Evolutionary conservation across 306 rosid species (phyloP), one percentile per base, ranked within the genome.

Genomic region (Gastrolobium bilobum): DNA sequence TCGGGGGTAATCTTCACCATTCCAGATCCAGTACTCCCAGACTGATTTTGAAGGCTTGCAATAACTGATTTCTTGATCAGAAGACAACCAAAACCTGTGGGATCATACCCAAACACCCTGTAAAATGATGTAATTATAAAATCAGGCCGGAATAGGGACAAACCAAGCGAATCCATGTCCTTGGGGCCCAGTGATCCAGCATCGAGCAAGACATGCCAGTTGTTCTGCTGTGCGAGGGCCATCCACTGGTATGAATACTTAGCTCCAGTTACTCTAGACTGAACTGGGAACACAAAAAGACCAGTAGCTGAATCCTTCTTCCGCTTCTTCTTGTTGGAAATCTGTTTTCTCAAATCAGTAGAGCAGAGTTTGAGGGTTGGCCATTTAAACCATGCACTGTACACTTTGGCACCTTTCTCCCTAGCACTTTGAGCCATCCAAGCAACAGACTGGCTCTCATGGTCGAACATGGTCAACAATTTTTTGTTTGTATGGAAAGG

Each of bases 241-340:
- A 94, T 94, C 98, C 98, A 94, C 77, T 92, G 98, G 80, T 94
- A 94, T 0, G 98, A 94, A 88, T 92, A 94, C 89, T 94, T 94
- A 3, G 94, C 90, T 75, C 98, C 98, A 0, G 97, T 94, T 10
- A 94, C 98, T 81, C 98, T 89, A 66, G 97, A 92, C 89, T 92
- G 97, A 68, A 94, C 98, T 0, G 98, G 98, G 77, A 94, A 94
- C 72, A 94, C 98, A 74, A 94, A 94, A 42, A 94, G 98, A 61
- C 98, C 98, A 6, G 81, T 60, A 1, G 97, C 99, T 3, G 92
- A 89, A 83, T 92, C 97, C 90, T 94, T 94, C 89, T 89, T 94
- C 95, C 88, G 76, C 82, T 75, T 91, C 92, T 90, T 94, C 90
- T 94, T 94, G 82, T 40, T 92, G 0, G 89, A 79, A 85, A 94